Evolutionary conservation across 164 flowering plant species (phyloP).

Genomic region (Chimonanthus salicifolius): DNA sequence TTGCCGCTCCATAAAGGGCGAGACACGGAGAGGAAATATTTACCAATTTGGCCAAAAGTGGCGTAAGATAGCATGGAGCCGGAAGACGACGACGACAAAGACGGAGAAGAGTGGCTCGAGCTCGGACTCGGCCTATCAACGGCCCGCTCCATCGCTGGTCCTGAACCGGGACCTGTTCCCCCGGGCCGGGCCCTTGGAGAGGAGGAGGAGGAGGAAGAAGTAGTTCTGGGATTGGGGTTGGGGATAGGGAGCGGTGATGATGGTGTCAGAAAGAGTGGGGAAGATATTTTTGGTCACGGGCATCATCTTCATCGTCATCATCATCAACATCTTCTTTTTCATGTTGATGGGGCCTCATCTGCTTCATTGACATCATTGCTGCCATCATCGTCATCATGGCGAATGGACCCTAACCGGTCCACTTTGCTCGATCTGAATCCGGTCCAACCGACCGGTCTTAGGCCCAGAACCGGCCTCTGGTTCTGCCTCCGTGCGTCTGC

Average conservation of each 20-base stretch:
- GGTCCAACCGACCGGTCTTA: conserved; percentile 5
- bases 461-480: conserved; percentile 29
- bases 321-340: not conserved
- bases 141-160: not conserved
- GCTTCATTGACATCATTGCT: not conserved
- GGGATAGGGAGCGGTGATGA: conserved; percentile 19
- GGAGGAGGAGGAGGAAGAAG: too few relatives aligned
- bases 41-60: conserved; percentile 2
- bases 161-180: not conserved
- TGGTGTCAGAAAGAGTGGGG: conserved; percentile 9
- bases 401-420: not conserved
- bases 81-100: conserved; percentile 2
- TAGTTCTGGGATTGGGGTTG: conserved; percentile 11
- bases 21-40: conserved; percentile 1
- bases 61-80: conserved; percentile 8
- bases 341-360: not conserved
- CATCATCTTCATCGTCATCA: conserved; percentile 2
- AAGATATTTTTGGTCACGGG: not conserved
- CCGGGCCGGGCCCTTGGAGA: not conserved
- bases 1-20: conserved; percentile 19
- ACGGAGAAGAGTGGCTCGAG: conserved; percentile 14
- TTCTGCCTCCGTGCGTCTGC: conserved; percentile 19
- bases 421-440: conserved; percentile 3
- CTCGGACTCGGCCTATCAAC: conserved; percentile 15
- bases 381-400: conserved; percentile 14